phyloP scores from a whole-genome alignment of 352 stramenopile genomes.

The Achlya hypogyna region DNA sequence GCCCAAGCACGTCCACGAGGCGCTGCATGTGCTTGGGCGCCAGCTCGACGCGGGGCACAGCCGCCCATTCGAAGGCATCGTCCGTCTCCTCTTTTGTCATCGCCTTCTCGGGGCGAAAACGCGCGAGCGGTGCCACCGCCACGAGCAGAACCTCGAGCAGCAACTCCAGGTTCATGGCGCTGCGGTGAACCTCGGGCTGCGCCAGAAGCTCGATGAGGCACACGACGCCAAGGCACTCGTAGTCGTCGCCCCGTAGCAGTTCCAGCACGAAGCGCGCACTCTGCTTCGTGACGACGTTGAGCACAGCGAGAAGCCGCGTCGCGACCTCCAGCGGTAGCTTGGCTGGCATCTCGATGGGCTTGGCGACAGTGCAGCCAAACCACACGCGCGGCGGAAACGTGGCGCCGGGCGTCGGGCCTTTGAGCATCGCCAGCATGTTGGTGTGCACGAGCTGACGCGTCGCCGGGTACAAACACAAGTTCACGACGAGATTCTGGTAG shows the following conservation, averaged over 20 bases:
- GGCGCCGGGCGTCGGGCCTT: conserved; percentile 30
- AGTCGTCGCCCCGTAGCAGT: conserved; percentile 40
- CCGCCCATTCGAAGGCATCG: conserved; percentile 49
- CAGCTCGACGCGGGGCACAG: conserved; percentile 51
- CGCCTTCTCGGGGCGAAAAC: conserved; percentile 41
- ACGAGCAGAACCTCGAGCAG: conserved; percentile 88
- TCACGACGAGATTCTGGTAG: conserved; percentile 64
- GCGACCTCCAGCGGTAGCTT: conserved; percentile 66
- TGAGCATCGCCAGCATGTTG: conserved; percentile 57
- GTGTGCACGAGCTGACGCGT: conserved; percentile 49
- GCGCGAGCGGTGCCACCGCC: conserved; percentile 78
- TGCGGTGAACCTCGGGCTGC: conserved; percentile 75
- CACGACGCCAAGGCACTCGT: conserved; percentile 37
- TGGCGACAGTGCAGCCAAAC: conserved; percentile 40
- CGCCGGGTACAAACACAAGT: conserved; percentile 71
- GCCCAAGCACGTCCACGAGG: conserved; percentile 60
- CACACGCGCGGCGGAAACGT: conserved; percentile 45
- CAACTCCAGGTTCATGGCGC: conserved; percentile 87
- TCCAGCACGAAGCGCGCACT: conserved; percentile 86
- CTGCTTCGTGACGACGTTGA: conserved; percentile 85
- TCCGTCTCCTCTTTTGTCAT: conserved; percentile 29
- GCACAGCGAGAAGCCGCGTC: conserved; percentile 79
- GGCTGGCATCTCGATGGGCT: conserved; percentile 17
- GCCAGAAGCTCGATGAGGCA: conserved; percentile 85
- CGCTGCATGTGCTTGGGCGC: conserved; percentile 39